Evolutionary conservation across 345 rosid genomes (phyloP).

Genomic region (Zanthoxylum bungeanum): DNA sequence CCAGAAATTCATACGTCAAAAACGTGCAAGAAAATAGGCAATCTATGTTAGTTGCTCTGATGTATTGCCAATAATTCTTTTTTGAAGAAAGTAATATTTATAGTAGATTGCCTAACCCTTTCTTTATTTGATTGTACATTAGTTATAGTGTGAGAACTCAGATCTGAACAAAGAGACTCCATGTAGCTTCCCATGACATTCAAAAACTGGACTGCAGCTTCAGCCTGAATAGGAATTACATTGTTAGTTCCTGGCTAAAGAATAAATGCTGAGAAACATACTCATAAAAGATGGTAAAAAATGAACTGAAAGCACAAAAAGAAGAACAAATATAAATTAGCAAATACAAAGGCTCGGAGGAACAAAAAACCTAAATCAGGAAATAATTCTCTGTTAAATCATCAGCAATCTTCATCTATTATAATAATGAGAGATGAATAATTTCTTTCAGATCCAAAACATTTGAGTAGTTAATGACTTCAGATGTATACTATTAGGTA

Average conservation of each 20-base stretch:
- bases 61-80: neutral
- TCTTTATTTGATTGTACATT: conserved; percentile 90
- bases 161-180: conserved; percentile 83
- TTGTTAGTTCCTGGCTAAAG: neutral
- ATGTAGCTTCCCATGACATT: conserved; percentile 66
- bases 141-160: conserved; percentile 86
- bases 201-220: conserved; percentile 69
- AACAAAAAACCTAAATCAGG: neutral
- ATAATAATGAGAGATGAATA: too few relatives aligned
- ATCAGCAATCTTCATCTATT: too few relatives aligned
- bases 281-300: neutral
- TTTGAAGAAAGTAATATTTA: conserved; percentile 7
- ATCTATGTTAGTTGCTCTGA: neutral
- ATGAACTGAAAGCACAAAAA: neutral
- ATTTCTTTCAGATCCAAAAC: too few relatives aligned
- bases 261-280: neutral
- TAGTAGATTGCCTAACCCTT: conserved; percentile 55
- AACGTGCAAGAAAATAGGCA: conserved; percentile 1
- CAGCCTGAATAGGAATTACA: conserved; percentile 39
- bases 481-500: too few relatives aligned
- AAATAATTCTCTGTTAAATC: too few relatives aligned
- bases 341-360: neutral
- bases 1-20: conserved; percentile 11
- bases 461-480: too few relatives aligned
- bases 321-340: neutral